Percentiles rank a stretch among this genome's conserved stretches.
Conservation (phyloP, 768 basidiomycete species). For the Xerocomus brunneocitrinus region DNA sequence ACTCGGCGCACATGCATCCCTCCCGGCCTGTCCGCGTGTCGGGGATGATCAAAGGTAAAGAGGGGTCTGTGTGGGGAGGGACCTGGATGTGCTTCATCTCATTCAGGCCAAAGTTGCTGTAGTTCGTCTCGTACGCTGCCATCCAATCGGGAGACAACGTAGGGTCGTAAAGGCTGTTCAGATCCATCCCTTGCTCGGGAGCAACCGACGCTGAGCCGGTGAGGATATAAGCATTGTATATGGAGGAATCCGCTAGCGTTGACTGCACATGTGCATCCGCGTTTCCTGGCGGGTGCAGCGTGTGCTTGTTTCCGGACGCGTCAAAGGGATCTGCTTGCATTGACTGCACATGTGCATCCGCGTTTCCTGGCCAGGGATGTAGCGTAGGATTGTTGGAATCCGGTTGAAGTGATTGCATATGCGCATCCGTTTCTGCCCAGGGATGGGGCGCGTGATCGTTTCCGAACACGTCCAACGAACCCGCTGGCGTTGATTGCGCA, state of each 20-base stretch:
- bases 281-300: background rate
- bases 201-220: background rate
- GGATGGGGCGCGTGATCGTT: background rate
- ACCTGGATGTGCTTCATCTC: background rate
- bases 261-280: background rate
- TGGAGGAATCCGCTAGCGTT: background rate
- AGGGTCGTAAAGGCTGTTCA: background rate
- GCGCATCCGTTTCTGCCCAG: background rate
- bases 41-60: no score
- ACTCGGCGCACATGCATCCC: conserved; percentile 19
- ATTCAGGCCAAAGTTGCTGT: background rate
- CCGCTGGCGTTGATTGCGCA: no score
- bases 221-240: background rate
- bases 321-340: background rate
- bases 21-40: background rate
- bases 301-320: background rate
- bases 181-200: background rate
- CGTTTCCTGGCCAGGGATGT: background rate
- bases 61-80: background rate
- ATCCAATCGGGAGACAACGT: conserved; percentile 8
- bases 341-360: background rate
- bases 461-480: background rate
- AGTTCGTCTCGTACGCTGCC: conserved; percentile 6
- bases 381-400: background rate
- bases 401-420: background rate